Conservation (phyloP, 768 basidiomycete genomes). For the Gloeophyllum trabeum region DNA sequence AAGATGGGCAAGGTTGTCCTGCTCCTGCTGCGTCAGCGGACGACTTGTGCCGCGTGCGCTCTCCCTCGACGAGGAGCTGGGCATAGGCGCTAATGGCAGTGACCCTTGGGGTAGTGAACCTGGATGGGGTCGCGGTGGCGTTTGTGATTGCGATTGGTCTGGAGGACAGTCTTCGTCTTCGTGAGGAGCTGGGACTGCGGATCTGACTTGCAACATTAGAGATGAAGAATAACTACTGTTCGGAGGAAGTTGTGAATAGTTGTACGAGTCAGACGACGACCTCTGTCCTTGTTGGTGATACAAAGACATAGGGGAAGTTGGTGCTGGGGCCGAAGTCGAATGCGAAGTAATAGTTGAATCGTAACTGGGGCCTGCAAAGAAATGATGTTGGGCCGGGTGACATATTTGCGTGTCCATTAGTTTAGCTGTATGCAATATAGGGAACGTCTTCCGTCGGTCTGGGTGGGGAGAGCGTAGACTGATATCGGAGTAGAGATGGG, state of each 20-base stretch:
- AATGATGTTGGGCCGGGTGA: background rate
- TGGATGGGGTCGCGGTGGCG: background rate
- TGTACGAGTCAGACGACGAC: background rate
- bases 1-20: slow-evolving; percentile 61
- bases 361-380: background rate
- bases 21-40: slow-evolving; percentile 52
- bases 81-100: background rate
- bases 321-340: background rate
- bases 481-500: no score
- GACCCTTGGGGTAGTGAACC: background rate
- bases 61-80: background rate
- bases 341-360: background rate
- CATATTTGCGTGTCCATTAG: background rate
- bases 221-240: background rate
- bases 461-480: no score
- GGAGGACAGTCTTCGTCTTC: background rate
- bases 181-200: background rate
- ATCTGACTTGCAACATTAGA: background rate
- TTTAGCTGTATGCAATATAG: no score
- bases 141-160: background rate
- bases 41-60: slow-evolving; percentile 18
- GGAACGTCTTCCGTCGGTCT: no score
- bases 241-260: background rate
- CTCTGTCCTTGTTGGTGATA: background rate
- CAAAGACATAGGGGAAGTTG: background rate